phyloP scores from a whole-genome alignment of 2,329 filamentous ascomycete species.

The Diaporthe vexans region DNA sequence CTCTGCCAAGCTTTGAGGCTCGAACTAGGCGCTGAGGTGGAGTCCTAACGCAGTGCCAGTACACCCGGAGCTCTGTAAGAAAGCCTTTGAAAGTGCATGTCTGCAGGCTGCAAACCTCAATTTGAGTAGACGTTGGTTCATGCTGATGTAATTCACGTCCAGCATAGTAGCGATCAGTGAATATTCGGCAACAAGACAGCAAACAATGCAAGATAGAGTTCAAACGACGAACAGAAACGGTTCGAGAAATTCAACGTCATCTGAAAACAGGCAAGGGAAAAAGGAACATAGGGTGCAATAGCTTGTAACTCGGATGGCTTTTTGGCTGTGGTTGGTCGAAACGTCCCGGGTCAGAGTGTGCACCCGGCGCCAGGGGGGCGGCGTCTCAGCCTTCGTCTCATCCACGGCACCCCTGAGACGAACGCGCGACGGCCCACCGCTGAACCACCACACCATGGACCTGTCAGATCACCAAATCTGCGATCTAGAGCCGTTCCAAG shows the following conservation, averaged over 20 bases:
- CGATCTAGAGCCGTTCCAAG: slow-evolving; percentile 29
- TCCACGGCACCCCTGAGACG: slow-evolving; percentile 37
- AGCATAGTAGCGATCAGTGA: not conserved
- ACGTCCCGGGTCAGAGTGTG: slow-evolving; percentile 19
- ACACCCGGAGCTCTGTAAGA: too few relatives aligned
- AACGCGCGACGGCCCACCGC: slow-evolving; percentile 27
- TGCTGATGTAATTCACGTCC: not conserved
- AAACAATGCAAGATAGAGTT: slow-evolving; percentile 11
- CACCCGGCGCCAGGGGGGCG: slow-evolving; percentile 30
- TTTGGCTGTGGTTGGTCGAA: slow-evolving; percentile 33
- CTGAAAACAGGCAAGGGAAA: not conserved
- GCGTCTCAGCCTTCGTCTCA: slow-evolving; percentile 38
- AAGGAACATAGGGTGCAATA: not conserved
- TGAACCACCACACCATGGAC: slow-evolving; percentile 16
- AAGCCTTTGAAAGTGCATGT: not conserved
- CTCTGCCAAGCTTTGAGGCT: slow-evolving; percentile 30
- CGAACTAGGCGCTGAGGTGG: slow-evolving; percentile 10
- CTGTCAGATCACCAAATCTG: slow-evolving; percentile 37
- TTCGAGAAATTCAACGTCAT: not conserved
- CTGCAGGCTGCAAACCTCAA: not conserved
- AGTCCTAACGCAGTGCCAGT: not conserved
- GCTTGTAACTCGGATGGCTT: slow-evolving; percentile 16
- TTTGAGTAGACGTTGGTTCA: not conserved
- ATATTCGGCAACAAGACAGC: not conserved
- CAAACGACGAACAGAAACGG: not conserved